Evolutionary conservation across 1,284 basidiomycete genomes (phyloP), one percentile per base, ranked within the genome.

Genomic region (Apiotrichum porosum): DNA sequence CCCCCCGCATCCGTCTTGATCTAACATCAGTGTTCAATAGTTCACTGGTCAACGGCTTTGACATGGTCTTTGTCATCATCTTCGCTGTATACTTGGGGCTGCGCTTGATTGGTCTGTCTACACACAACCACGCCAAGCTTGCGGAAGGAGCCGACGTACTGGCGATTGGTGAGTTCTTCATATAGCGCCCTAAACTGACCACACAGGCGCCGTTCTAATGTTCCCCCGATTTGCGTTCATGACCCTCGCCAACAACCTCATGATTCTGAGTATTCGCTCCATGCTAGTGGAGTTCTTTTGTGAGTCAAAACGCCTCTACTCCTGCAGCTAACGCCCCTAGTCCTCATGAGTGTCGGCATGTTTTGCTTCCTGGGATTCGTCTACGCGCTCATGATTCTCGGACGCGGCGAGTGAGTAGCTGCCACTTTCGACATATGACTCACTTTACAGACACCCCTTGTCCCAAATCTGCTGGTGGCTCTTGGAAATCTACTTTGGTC

Each of bases 151-250:
- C 62, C 4, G 67, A 70, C 37, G 61, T 64, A 54, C 56, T 72
- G 6, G 69, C 69, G 2, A 62, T 72, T 22, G 69, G 67, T 66
- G 31, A 21, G 64, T 41, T 0, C 23, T 13, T n/a, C n/a, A n/a
- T n/a, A n/a, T n/a, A n/a, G n/a, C n/a, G n/a, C n/a, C n/a, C n/a
- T n/a, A n/a, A 4, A 14, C 41, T 43, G 1, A 49, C 30, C 22
- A n/a, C 3, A 2, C 86, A 44, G 89, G 89, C 21, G 88, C 89
- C 2, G 86, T 85, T 48, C 76, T 93, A 22, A 82, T 94, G 73
- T 93, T 93, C 63, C 89, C 90, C 49, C 79, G 90, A 82, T 81
- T 62, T 42, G 89, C 87, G 3, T 94, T 94, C 62, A 88, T 92
- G 8, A 90, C 87, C 0, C 75, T 94, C 17, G 84, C 84, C 60